Conservation (phyloP, 495 filamentous ascomycete species). For the Lasiosphaeriaceae sp. region DNA sequence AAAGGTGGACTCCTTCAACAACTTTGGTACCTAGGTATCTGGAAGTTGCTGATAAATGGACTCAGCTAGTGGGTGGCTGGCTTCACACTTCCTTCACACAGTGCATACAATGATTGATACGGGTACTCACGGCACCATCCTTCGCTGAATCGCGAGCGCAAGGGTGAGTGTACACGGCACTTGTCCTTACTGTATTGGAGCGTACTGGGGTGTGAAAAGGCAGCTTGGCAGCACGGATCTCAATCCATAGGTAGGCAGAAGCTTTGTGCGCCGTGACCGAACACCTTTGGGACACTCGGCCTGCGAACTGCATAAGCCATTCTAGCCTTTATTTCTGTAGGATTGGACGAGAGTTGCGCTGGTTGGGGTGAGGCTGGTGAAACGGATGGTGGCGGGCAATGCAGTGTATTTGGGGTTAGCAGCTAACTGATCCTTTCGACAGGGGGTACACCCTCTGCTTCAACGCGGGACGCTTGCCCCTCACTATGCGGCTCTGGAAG, state of each 20-base stretch:
- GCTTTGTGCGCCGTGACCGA: background rate
- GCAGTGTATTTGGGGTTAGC: too few relatives aligned
- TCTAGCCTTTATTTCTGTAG: background rate
- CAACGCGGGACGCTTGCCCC: background rate
- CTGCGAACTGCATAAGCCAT: background rate
- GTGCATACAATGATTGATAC: too few relatives aligned
- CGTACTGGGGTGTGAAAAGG: background rate
- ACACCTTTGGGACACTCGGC: background rate
- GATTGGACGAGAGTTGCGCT: background rate
- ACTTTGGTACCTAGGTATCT: too few relatives aligned
- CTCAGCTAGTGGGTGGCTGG: too few relatives aligned
- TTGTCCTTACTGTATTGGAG: too few relatives aligned
- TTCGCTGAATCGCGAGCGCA: too few relatives aligned
- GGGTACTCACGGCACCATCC: too few relatives aligned
- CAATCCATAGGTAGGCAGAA: background rate
- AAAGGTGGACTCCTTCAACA: too few relatives aligned
- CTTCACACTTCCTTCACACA: too few relatives aligned
- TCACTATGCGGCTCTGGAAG: background rate
- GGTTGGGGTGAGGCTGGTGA: background rate
- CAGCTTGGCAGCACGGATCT: background rate
- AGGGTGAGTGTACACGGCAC: too few relatives aligned
- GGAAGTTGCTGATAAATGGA: too few relatives aligned
- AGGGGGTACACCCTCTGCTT: background rate
- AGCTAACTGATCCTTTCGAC: background rate
- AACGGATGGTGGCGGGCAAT: background rate